These are phyloP conservation scores for Cenchrus fungigraminus DNA, from an alignment of 176 grass and related monocot species.

Conservation along the genomic window DNA sequence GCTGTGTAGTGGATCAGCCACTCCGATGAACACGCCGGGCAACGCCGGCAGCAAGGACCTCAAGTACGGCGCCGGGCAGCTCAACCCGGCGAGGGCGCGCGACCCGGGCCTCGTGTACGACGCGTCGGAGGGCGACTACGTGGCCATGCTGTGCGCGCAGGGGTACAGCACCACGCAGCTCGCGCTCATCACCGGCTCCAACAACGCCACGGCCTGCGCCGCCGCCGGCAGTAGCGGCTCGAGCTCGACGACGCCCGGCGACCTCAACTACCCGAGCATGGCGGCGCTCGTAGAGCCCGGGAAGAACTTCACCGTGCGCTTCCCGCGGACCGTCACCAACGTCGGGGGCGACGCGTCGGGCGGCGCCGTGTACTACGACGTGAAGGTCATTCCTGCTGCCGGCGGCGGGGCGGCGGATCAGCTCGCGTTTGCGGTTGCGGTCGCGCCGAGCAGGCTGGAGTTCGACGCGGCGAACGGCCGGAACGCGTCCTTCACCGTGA, in stretches of 20 bases:
- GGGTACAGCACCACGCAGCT: constrained; percentile 47
- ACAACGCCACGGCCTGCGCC: not conserved
- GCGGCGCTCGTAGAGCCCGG: no score
- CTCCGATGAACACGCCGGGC: constrained; percentile 44
- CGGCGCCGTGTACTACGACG: no score
- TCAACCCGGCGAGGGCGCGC: constrained; percentile 2
- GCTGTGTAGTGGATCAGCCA: constrained; percentile 15
- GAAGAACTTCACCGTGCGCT: no score
- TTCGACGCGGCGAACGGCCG: not conserved
- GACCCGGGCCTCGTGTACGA: constrained; percentile 55
- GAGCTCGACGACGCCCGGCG: not conserved
- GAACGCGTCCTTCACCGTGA: constrained; percentile 20
- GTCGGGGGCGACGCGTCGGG: no score
- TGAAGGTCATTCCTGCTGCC: not conserved
- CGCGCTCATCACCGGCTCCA: constrained; percentile 22
- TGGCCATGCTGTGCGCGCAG: constrained; percentile 41
- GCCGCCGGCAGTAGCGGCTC: no score
- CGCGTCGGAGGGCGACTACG: constrained; percentile 30
- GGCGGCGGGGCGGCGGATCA: not conserved
- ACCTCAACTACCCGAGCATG: no score
- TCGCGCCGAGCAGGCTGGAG: constrained; percentile 20
- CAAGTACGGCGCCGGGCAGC: constrained; percentile 38
- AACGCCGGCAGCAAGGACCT: constrained; percentile 37
- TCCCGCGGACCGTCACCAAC: no score
- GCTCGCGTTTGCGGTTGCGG: not conserved